A percentile compares a stretch with the other conserved stretches of the same genome.
phyloP scores from a whole-genome alignment of 176 grass and related monocot genomes.

The Dactylis glomerata region DNA sequence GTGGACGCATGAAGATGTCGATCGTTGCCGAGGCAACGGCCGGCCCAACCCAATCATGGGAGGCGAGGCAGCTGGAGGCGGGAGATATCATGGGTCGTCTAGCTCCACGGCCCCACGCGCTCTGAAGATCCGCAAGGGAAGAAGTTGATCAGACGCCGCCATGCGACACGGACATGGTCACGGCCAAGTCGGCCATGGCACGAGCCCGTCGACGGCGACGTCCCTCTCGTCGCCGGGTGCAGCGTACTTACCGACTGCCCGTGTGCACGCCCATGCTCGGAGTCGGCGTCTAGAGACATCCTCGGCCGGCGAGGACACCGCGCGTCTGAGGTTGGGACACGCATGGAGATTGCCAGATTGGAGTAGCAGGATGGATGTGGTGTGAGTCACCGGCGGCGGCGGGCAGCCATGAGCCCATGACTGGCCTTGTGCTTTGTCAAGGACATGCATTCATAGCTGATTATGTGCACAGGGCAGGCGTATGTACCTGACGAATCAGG shows the following conservation, averaged over 20 bases:
- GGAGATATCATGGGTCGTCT: not conserved
- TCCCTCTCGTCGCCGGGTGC: not conserved
- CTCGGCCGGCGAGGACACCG: not conserved
- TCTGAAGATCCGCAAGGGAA: not conserved
- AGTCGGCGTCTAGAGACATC: not conserved
- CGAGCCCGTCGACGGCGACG: conserved; percentile 3
- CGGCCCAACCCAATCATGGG: not conserved
- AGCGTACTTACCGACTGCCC: not conserved
- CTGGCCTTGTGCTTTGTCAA: not conserved
- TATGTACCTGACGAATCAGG: not conserved
- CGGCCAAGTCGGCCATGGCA: not conserved
- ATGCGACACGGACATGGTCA: not conserved
- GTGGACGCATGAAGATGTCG: not conserved
- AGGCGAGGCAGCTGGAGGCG: not conserved
- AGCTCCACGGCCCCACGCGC: not conserved
- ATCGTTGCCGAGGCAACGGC: not conserved
- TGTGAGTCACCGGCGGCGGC: not conserved
- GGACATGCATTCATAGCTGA: not conserved
- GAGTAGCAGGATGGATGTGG: not conserved
- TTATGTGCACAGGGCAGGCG: not conserved
- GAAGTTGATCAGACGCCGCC: not conserved
- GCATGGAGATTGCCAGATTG: not conserved
- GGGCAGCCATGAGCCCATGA: not conserved
- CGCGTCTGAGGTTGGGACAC: not conserved
- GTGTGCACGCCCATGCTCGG: not conserved